phyloP scores from a whole-genome alignment of 768 basidiomycete species.

The Peribolospora baueri region DNA sequence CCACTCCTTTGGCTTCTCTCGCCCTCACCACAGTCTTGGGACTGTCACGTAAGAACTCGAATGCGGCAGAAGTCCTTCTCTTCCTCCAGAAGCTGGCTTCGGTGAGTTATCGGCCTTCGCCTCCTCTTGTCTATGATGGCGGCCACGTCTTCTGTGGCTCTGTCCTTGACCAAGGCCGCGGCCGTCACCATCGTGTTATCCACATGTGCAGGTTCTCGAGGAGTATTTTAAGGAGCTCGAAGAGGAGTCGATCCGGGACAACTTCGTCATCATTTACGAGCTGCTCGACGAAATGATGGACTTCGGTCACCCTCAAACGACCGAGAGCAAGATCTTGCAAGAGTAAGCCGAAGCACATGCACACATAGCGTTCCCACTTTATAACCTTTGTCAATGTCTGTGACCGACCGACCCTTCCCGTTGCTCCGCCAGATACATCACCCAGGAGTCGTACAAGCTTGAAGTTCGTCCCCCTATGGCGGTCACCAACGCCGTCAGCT shows the following conservation, averaged over 20 bases:
- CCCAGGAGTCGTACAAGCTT: slow-evolving; percentile 91
- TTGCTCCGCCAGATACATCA: slow-evolving; percentile 50
- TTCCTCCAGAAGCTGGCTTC: slow-evolving; percentile 74
- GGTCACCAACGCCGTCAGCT: slow-evolving; percentile 93
- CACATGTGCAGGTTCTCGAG: slow-evolving; percentile 42
- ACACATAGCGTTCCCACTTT: background rate
- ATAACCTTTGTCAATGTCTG: background rate
- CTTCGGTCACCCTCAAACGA: slow-evolving; percentile 95
- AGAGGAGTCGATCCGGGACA: slow-evolving; percentile 95
- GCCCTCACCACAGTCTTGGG: slow-evolving; percentile 47
- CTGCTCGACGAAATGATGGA: slow-evolving; percentile 99
- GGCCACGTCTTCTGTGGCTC: too few relatives aligned
- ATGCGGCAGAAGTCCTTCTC: slow-evolving; percentile 84
- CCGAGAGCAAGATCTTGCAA: slow-evolving; percentile 95
- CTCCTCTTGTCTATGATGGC: background rate
- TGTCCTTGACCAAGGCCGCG: background rate
- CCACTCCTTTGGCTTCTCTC: background rate
- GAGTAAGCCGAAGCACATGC: slow-evolving; percentile 32
- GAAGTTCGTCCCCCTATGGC: slow-evolving; percentile 87
- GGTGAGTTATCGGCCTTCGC: slow-evolving; percentile 12
- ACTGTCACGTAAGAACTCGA: slow-evolving; percentile 79
- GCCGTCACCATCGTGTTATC: background rate
- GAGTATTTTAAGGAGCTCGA: slow-evolving; percentile 99
- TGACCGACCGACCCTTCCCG: background rate
- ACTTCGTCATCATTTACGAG: slow-evolving; percentile 87